Base-by-base conservation (phyloP, 768 basidiomycete genomes). In the Boletus tomentosulus region DNA sequence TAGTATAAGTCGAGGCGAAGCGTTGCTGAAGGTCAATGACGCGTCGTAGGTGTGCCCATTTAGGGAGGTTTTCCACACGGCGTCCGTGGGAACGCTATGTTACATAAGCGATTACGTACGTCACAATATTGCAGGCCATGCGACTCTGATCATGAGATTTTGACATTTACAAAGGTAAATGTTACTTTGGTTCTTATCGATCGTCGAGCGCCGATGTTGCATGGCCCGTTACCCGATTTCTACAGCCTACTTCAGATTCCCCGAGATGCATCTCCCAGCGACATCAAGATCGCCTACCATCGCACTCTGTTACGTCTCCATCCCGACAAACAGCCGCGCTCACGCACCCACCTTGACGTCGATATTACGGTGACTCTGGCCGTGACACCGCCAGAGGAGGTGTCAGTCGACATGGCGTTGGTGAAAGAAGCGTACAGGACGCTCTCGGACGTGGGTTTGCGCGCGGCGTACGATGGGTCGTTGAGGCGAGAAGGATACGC, bases 221-320 rank as follows among this genome's bases (percentile, higher is more conserved):
- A 19, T 24, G 30, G 39, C 9, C 24, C 54, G 6, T 35, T 41
- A 15, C 46, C 68, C 53, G 75, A 88, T 71, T 85, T 79, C 62
- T 92, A 91, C 69, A 66, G 67, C 24, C 61, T 89, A 41, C 81
- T 92, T 54, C 69, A 73, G 9, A 57, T 89, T 44, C 56, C 78
- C 3, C 74, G 65, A 30, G 66, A 80, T 64, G 83, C 84, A 16
- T 73, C 81, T 2, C 43, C 65, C 6, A 61, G 69, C 24, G 80
- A 88, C 48, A 77, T 92, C 66, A 92, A 89, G 69, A 60, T 71
- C 11, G 89, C 83, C 9, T 90, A 90, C 66, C 89, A 83, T 61
- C 79, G 77, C 30, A 77, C 78, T 9, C 80, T 92, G 31, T 73
- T 90, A 6, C 74, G 68, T 42, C 73, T 72, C 43, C 89, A 92